Conservation (phyloP, 805 yeast genomes). For the Priceomyces carsonii region DNA sequence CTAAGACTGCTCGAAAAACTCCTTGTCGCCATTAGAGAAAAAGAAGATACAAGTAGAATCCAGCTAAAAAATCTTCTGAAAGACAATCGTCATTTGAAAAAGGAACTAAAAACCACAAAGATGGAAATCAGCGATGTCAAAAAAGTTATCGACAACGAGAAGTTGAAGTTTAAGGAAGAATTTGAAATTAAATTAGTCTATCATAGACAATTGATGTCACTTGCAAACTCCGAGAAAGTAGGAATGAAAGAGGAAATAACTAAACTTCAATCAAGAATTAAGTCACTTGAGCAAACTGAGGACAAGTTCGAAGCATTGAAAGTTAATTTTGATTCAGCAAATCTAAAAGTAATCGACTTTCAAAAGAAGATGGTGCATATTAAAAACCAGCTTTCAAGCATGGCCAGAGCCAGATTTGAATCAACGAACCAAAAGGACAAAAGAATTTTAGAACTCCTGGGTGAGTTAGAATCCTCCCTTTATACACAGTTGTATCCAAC, state of each 20-base stretch:
- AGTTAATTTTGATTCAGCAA: conserved; percentile 11
- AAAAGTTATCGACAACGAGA: conserved; percentile 7
- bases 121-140: conserved; percentile 4
- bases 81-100: neutral
- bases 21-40: neutral
- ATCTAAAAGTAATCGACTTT: conserved; percentile 19
- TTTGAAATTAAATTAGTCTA: conserved; percentile 5
- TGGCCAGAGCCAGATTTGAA: conserved; percentile 17
- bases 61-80: neutral
- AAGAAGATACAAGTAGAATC: neutral
- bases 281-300: conserved; percentile 28
- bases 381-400: neutral
- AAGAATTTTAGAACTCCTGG: conserved; percentile 6
- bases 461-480: conserved; percentile 7
- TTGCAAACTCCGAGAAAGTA: conserved; percentile 13
- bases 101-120: conserved; percentile 3
- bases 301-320: conserved; percentile 25
- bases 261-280: conserved; percentile 18
- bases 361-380: conserved; percentile 3
- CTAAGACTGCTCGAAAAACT: neutral
- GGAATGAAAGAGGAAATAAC: conserved; percentile 14
- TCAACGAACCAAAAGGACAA: conserved; percentile 7
- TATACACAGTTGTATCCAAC: neutral
- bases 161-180: conserved; percentile 8
- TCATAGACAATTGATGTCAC: neutral